Percentiles rank a stretch among this genome's conserved stretches.
Evolutionary conservation across 495 filamentous ascomycete genomes (phyloP).

Genomic region (Tuber melanosporum): DNA sequence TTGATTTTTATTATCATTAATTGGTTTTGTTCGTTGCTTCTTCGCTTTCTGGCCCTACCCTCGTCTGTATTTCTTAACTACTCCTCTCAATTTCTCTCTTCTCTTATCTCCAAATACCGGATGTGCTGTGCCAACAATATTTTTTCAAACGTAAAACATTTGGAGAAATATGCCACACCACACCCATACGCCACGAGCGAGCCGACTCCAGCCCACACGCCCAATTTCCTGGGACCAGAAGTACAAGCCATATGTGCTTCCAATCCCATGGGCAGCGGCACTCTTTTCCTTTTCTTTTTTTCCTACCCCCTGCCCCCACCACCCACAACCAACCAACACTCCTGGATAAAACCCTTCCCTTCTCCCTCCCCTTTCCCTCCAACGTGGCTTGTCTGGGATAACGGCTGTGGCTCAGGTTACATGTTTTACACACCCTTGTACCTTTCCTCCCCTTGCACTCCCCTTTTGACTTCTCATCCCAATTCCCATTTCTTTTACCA

Average conservation of each 20-base stretch:
- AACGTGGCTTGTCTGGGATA: constrained; percentile 16
- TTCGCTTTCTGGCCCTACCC: constrained; percentile 10
- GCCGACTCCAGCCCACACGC: constrained; percentile 2
- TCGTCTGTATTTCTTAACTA: constrained; percentile 6
- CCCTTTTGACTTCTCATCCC: neutral
- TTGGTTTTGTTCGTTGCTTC: constrained; percentile 11
- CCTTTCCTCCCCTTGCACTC: neutral
- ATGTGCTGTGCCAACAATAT: neutral
- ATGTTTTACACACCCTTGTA: neutral
- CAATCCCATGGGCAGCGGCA: neutral
- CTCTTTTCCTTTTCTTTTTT: neutral
- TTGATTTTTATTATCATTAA: constrained; percentile 13
- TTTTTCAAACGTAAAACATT: constrained; percentile 7
- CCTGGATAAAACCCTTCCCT: constrained; percentile 9
- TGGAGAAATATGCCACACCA: constrained; percentile 13
- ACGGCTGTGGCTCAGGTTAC: neutral
- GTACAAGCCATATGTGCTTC: constrained; percentile 36
- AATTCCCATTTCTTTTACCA: neutral
- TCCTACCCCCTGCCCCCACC: neutral
- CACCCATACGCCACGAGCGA: constrained; percentile 12
- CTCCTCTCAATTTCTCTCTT: constrained; percentile 5
- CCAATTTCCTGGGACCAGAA: constrained; percentile 12
- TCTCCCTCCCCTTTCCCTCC: constrained; percentile 5
- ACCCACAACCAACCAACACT: neutral
- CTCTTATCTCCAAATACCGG: neutral